Evolutionary conservation across 2,329 filamentous ascomycete species (phyloP), one percentile per base, ranked within the genome.

Genomic region (Epichloe baconii): DNA sequence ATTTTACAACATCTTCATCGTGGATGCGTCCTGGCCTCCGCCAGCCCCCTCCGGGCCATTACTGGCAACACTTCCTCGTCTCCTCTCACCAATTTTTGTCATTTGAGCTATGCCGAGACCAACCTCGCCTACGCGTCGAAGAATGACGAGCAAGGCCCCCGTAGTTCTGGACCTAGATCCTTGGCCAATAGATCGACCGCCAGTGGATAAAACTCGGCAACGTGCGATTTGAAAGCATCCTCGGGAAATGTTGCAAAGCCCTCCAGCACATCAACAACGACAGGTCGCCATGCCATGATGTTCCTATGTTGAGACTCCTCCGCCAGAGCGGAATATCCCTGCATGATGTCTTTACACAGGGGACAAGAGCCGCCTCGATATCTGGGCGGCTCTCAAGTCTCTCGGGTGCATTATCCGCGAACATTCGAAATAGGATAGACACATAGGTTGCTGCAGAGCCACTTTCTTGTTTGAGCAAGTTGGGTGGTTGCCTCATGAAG

Each of bases 401-500:
- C 68, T 96, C 90, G 7, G 86, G 83, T 38, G 84, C 80, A 54
- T 86, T 84, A 62, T 99, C 93, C 46, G 88, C 86, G 68, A 95
- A 98, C 93, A 99, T 98, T 47, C 93, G 79, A 70, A 98, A 88
- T 31, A 99, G 73, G 57, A 99, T 98, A 55, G 86, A 86, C 37
- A 98, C 88, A 65, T 98, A 99, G 1, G 94, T 96, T 2, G 88
- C 87, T 0, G 93, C 93, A 51, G 85, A 87, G 41, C 93, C 91
- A 54, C 82, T 88, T 70, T 99, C 93, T 66, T 99, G 93, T 71
- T 98, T 98, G 34, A 99, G 78, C 12, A 99, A 75, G 62, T 99
- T 99, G 3, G 93, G 93, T 15, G 93, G 91, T 65, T 98, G 93
- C 70, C 95, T 95, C 93, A 99, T 99, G 75, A 98, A 99, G 0